These are phyloP conservation scores for Epichloe sylvatica DNA, from an alignment of 2,329 filamentous ascomycete genomes.

Conservation along the genomic window DNA sequence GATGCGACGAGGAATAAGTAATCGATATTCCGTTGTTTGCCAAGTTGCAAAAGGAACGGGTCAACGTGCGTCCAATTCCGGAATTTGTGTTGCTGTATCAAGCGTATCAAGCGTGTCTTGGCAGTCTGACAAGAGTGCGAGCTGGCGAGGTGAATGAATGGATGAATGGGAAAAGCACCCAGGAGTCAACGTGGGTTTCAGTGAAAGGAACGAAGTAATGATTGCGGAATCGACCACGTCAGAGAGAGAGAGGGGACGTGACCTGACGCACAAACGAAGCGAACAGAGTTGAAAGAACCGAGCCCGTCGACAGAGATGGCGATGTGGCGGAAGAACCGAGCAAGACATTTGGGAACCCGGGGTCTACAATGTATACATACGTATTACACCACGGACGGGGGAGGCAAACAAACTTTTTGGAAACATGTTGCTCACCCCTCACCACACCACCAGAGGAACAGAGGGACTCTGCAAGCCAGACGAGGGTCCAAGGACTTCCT, in stretches of 20 bases:
- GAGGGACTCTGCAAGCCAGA: too few relatives aligned
- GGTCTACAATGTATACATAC: too few relatives aligned
- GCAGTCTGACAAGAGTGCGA: neutral
- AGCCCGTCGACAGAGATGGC: slow-evolving; percentile 1
- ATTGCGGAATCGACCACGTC: slow-evolving; percentile 1
- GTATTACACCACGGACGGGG: neutral
- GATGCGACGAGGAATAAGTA: neutral
- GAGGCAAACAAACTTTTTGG: neutral
- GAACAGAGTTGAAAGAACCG: slow-evolving; percentile 11
- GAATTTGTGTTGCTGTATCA: neutral
- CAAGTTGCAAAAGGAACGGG: slow-evolving; percentile 13
- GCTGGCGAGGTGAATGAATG: neutral
- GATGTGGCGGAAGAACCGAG: neutral
- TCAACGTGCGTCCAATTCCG: slow-evolving; percentile 12
- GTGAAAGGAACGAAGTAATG: slow-evolving; percentile 4
- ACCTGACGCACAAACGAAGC: slow-evolving; percentile 8
- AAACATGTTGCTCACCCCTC: neutral
- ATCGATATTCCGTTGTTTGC: neutral
- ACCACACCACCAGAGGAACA: too few relatives aligned
- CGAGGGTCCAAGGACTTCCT: neutral
- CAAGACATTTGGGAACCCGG: neutral
- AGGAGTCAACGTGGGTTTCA: slow-evolving; percentile 5
- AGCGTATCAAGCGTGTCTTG: neutral
- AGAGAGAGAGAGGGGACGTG: slow-evolving; percentile 9
- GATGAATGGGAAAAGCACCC: neutral